Conservation (phyloP, 148 eudicot genomes). For the Selenicereus undatus region DNA sequence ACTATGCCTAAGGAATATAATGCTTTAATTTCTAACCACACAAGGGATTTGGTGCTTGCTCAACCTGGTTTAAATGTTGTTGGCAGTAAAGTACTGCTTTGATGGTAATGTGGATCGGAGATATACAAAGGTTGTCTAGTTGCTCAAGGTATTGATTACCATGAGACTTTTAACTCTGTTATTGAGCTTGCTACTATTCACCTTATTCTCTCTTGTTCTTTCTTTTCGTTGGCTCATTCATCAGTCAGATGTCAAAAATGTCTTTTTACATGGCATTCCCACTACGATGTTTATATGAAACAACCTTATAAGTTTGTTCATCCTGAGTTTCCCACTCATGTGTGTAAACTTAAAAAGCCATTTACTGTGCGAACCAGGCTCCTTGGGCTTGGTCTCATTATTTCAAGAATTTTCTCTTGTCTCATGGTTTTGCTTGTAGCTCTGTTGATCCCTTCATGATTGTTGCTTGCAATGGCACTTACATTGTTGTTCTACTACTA, state of each 20-base stretch:
- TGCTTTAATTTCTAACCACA: not conserved
- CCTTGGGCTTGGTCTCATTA: no score
- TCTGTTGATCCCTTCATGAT: no score
- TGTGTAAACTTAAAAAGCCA: not conserved
- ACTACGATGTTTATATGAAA: not conserved
- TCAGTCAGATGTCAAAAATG: not conserved
- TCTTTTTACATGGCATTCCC: not conserved
- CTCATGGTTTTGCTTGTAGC: not conserved
- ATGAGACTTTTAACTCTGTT: not conserved
- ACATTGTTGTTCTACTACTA: no score
- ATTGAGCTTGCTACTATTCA: not conserved
- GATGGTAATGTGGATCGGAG: no score
- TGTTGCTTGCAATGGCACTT: no score
- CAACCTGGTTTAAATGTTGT: no score
- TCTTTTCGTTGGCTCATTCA: not conserved
- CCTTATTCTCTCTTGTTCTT: not conserved
- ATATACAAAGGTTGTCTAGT: not conserved
- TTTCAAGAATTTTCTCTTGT: not conserved
- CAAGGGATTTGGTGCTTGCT: not conserved
- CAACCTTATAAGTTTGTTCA: not conserved
- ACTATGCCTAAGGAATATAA: not conserved
- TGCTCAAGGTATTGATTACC: not conserved
- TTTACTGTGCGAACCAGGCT: not conserved
- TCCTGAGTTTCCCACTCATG: not conserved
- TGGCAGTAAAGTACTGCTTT: not conserved